Evolutionary conservation across 345 rosid species (phyloP), one percentile per base, ranked within the genome.

Genomic region (Balakata baccata): DNA sequence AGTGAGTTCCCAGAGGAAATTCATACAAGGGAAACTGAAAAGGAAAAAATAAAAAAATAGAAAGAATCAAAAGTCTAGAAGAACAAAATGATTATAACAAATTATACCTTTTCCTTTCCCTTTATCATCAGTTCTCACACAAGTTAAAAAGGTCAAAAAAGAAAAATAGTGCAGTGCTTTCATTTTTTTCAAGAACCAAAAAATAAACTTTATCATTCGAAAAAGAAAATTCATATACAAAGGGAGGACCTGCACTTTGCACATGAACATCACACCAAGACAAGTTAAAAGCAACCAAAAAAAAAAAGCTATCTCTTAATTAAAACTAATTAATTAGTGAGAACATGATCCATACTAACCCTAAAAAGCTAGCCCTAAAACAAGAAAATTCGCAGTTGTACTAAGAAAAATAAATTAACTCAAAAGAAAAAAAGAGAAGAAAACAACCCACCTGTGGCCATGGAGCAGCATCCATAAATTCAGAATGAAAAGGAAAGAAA

Each of bases 381-480:
- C 66, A 38, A 53, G 29, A 51, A 67, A 68, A 46, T 53, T 25
- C 17, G 61, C 50, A 58, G 54, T 20, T 47, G 22, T 7, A 16
- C 52, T 51, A 16, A 70, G 45, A 58, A 76, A 37, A 2, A 58
- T 17, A 34, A 8, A 25, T 3, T 39, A 49, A 56, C 39, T 23
- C 16, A 70, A 23, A 9, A 39, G 29, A 22, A 22, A 51, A 64
- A 39, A 60, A 39, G 50, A 78, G 16, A 43, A 9, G 10, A 43
- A 47, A 46, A 52, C 53, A 20, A 80, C 77, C 76, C 77, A 86
- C 87, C 87, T 77, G 89, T 37, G 84, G 75, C 83, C 84, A 82
- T 72, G 84, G 68, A 78, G 82, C 77, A 77, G 84, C 85, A 70
- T 82, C 89, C 89, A 84, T 84, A 71, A 85, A 72, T 70, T 74